These are phyloP conservation scores for Russula emetica DNA, from an alignment of 768 basidiomycete genomes.

Conservation along the genomic window DNA sequence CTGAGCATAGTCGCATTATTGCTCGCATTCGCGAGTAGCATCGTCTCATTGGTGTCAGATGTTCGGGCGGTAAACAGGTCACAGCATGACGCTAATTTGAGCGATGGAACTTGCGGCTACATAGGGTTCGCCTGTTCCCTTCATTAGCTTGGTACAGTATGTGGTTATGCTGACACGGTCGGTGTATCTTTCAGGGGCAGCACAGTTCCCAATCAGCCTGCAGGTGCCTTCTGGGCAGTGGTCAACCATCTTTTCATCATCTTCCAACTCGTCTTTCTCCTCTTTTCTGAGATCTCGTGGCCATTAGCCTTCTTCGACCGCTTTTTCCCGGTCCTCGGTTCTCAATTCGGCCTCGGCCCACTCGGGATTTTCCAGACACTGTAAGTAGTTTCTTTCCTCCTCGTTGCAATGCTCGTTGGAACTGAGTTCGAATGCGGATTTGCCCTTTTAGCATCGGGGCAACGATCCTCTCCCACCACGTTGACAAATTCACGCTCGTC, in stretches of 20 bases:
- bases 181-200: conserved; percentile 45
- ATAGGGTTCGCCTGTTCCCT: conserved; percentile 19
- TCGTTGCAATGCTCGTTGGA: conserved; percentile 17
- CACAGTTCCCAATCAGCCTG: conserved; percentile 88
- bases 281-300: conserved; percentile 82
- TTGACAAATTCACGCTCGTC: conserved; percentile 77
- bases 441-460: conserved; percentile 52
- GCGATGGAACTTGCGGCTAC: conserved; percentile 39
- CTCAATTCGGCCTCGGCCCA: conserved; percentile 79
- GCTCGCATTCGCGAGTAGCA: conserved; percentile 76
- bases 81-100: conserved; percentile 37
- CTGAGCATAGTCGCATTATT: conserved; percentile 76
- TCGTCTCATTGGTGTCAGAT: conserved; percentile 68
- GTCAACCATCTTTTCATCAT: conserved; percentile 84
- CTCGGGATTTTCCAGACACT: conserved; percentile 85
- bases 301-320: conserved; percentile 73
- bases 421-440: conserved; percentile 3
- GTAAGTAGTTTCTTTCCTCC: conserved; percentile 40
- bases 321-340: conserved; percentile 84
- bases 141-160: not conserved
- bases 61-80: conserved; percentile 68
- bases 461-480: conserved; percentile 68
- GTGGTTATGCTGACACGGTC: not conserved
- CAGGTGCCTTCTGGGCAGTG: conserved; percentile 89
- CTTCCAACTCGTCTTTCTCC: conserved; percentile 73